These are phyloP conservation scores for Colletotrichum lentis DNA, from an alignment of 2,329 filamentous ascomycete species.

Conservation along the genomic window DNA sequence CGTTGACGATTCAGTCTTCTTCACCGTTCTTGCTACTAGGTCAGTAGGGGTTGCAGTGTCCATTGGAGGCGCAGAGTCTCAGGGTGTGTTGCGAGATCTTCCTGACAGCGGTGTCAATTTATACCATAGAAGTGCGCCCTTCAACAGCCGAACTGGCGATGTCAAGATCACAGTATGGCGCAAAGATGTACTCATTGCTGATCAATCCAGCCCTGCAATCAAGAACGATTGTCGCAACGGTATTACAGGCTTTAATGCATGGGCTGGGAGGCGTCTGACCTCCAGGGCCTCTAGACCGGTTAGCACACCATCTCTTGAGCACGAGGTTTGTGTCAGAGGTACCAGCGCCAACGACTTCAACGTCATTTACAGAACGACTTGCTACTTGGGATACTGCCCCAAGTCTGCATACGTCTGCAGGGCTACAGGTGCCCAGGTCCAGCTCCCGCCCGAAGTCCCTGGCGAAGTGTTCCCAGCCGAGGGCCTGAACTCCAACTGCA, in stretches of 20 bases:
- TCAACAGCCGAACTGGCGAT: slow-evolving; percentile 41
- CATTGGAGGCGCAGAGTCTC: background rate
- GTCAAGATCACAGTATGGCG: slow-evolving; percentile 47
- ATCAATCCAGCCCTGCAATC: background rate
- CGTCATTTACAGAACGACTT: slow-evolving; percentile 48
- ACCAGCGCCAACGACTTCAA: slow-evolving; percentile 41
- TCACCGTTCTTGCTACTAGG: background rate
- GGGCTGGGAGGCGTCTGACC: slow-evolving; percentile 13
- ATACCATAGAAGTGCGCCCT: slow-evolving; percentile 44
- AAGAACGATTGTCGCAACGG: slow-evolving; percentile 2
- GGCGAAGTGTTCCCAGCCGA: background rate
- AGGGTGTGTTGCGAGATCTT: background rate
- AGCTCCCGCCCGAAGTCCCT: background rate
- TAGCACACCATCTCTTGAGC: background rate
- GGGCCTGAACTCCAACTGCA: background rate
- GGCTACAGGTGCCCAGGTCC: background rate
- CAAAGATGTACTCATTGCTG: background rate
- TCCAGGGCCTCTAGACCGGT: background rate
- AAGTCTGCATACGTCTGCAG: slow-evolving; percentile 36
- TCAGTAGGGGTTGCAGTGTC: background rate
- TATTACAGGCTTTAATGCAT: slow-evolving; percentile 27
- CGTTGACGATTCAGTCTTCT: slow-evolving; percentile 37
- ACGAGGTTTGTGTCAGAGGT: slow-evolving; percentile 41
- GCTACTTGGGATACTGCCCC: slow-evolving; percentile 44
- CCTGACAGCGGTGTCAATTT: slow-evolving; percentile 39